Percentiles rank a stretch among this genome's conserved stretches.
Conservation (phyloP, 2,329 filamentous ascomycete species). For the Aspergillus jensenii region DNA sequence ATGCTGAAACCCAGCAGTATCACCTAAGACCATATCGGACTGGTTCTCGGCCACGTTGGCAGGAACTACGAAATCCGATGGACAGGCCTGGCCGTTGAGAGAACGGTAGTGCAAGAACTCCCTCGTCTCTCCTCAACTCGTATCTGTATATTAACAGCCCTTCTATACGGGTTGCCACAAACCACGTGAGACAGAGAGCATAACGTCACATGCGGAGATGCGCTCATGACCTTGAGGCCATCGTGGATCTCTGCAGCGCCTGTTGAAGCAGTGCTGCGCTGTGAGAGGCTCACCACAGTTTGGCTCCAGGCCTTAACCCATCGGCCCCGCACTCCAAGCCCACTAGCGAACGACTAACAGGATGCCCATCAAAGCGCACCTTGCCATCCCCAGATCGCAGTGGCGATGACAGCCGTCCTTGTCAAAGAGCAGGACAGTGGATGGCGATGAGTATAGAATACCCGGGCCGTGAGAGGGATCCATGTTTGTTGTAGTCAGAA, state of each 20-base stretch:
- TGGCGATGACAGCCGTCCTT: not conserved
- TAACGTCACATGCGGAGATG: constrained; percentile 10
- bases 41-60: not conserved
- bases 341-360: not conserved
- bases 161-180: not conserved
- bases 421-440: not conserved
- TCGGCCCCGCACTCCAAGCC: constrained; percentile 8
- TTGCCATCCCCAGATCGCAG: not conserved
- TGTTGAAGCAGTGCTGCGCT: not conserved
- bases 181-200: not conserved
- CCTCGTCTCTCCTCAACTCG: not conserved
- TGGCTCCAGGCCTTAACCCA: constrained; percentile 2
- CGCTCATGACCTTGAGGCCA: constrained; percentile 6
- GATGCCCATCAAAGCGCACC: not conserved
- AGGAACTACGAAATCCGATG: not conserved
- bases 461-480: not conserved
- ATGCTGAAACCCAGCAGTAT: not conserved
- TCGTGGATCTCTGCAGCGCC: constrained; percentile 3
- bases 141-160: not conserved
- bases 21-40: not conserved
- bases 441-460: no score
- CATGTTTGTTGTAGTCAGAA: not conserved
- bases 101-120: not conserved
- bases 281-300: constrained; percentile 8
- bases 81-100: not conserved